phyloP scores from a whole-genome alignment of 345 rosid genomes.

The Chamaenerion angustifolium region DNA sequence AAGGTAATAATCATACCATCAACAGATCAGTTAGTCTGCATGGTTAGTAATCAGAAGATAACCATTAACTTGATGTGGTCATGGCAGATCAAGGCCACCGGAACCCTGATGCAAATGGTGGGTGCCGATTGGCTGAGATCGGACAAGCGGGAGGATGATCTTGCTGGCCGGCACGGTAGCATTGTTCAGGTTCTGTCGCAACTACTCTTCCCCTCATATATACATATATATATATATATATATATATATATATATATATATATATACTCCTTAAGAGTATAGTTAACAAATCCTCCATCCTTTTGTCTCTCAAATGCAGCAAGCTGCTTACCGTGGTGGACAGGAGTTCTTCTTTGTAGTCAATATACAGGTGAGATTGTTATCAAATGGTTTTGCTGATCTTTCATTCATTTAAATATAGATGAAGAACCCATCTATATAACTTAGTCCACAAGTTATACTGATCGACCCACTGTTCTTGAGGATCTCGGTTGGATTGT shows the following conservation, averaged over 20 bases:
- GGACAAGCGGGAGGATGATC: slow-evolving; percentile 54
- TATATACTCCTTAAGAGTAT: no score
- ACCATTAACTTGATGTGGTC: slow-evolving; percentile 1
- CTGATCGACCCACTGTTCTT: no score
- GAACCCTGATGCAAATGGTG: slow-evolving; percentile 67
- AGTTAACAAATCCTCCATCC: no score
- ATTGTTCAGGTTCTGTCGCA: slow-evolving; percentile 44
- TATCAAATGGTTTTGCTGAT: not conserved
- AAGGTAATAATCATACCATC: slow-evolving; percentile 31
- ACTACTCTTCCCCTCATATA: not conserved
- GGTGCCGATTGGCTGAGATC: slow-evolving; percentile 98
- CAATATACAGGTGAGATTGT: slow-evolving; percentile 58
- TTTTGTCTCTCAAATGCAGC: slow-evolving; percentile 18
- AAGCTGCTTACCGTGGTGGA: slow-evolving; percentile 36
- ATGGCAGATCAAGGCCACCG: slow-evolving; percentile 47
- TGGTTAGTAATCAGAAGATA: no score
- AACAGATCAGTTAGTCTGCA: no score
- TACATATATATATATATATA: not conserved
- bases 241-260: not conserved
- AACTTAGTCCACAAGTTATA: no score
- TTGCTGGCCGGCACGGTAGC: slow-evolving; percentile 52
- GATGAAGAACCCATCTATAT: no score
- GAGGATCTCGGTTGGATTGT: no score
- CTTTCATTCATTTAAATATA: no score
- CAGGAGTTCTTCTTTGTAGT: slow-evolving; percentile 77